Base-by-base conservation (phyloP, 306 rosid genomes). In the Bauhinia variegata region DNA sequence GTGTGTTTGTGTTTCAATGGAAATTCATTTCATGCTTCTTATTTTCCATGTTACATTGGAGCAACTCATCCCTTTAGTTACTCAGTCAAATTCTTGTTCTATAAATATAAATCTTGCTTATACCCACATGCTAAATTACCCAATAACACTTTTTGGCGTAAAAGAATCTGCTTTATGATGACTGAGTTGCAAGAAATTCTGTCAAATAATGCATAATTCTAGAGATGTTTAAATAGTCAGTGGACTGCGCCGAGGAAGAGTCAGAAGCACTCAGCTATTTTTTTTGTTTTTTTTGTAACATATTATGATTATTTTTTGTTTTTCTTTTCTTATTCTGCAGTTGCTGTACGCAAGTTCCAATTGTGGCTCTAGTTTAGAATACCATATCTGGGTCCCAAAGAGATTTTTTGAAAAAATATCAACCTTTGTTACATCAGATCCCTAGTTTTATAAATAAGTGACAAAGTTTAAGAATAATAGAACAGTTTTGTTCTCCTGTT, bases 221-320 rank as follows among this genome's bases (percentile, higher is more conserved):
- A 28, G 1, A 8, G 13, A 13, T 58, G 33, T 15, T 28, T 17
- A 11, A 7, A 17, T 56, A 17, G 5, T 44, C 47, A 34, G 41
- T 8, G 57, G 37, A 36, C 17, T 33, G n/a, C 34, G 38, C n/a
- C 16, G 17, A 8, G 7, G 59, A n/a, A n/a, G n/a, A n/a, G n/a
- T n/a, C n/a, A n/a, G n/a, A 69, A 34, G 67, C 68, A 46, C 11
- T 33, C 37, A 47, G 41, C 3, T n/a, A 47, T 18, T 28, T 18
- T 37, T 43, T 8, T 64, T 28, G 23, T 18, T 42, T 9, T 11
- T 8, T 19, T n/a, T n/a, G n/a, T n/a, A n/a, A n/a, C n/a, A n/a
- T n/a, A n/a, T n/a, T n/a, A n/a, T n/a, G n/a, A n/a, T n/a, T n/a
- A n/a, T n/a, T n/a, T n/a, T n/a, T n/a, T n/a, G n/a, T n/a, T n/a